Base-by-base conservation (phyloP, 805 yeast species). In the Wickerhamomyces sydowiorum region DNA sequence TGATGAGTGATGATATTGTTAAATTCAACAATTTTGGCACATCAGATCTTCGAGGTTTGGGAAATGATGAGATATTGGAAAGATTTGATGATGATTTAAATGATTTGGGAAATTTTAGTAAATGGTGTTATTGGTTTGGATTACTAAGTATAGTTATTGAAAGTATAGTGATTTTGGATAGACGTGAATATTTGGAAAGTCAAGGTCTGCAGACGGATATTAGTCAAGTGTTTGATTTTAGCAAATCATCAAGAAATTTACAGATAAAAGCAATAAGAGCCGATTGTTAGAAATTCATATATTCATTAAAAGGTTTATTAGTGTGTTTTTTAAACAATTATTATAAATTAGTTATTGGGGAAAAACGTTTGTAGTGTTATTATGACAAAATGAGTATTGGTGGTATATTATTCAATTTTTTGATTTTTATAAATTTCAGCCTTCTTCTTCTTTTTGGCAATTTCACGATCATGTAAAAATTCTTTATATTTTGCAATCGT, bases 401-500 rank as follows among this genome's bases (percentile, higher is more conserved):
- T 7, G 25, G 25, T 7, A 10, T 23, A 7, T 20, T 9, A 32
- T 4, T 32, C 35, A 19, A 10, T 14, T 32, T 32, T 32, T 13
- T 32, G 15, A 32, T 19, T n/a, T 23, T 37, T 18, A 37, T 52
- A 44, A 20, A 51, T 28, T 46, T 51, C 43, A 44, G 47, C 36
- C 46, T 52, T 55, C 57, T 43, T 57, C 52, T 50, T 57, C 52
- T 24, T 38, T 32, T 51, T 60, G 33, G 60, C 63, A 20, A 39
- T 17, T 42, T 64, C 65, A 54, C 73, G 63, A 38, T 69, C 65
- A n/a, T 48, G 49, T 40, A 71, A 56, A 49, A 82, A 84, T 49
- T 76, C 73, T 53, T 70, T 75, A 61, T 83, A 84, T 62, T 76
- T 82, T 32, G 67, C 76, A 53, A 84, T 72, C 10, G 91, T 82